phyloP scores from a whole-genome alignment of 257 asterid genomes.

The Solanum paucissectum region DNA sequence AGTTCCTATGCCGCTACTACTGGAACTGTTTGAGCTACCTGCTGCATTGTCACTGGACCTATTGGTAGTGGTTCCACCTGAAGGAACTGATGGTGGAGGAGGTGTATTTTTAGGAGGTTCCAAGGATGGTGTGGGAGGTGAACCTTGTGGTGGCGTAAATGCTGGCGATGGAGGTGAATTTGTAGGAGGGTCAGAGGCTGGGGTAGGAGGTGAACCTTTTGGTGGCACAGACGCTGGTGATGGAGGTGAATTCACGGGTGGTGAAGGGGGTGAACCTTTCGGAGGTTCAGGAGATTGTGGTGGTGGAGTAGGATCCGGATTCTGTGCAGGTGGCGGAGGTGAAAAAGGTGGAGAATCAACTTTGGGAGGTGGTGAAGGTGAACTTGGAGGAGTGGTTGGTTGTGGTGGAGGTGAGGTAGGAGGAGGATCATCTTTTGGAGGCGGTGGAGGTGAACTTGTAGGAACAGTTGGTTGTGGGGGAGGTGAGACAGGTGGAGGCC shows the following conservation, averaged over 20 bases:
- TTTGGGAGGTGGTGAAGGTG: constrained; percentile 17
- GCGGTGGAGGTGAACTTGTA: constrained; percentile 18
- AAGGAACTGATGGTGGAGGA: constrained; percentile 30
- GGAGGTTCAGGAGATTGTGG: constrained; percentile 26
- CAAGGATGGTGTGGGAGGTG: constrained; percentile 4
- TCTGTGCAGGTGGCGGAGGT: constrained; percentile 25
- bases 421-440: constrained; percentile 9
- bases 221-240: constrained; percentile 27
- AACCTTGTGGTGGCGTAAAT: constrained; percentile 5
- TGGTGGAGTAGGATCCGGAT: constrained; percentile 9
- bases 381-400: constrained; percentile 2
- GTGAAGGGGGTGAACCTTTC: constrained; percentile 26
- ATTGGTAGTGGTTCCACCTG: constrained; percentile 23
- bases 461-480: constrained; percentile 27
- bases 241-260: constrained; percentile 22
- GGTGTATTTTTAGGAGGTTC: constrained; percentile 26
- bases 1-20: constrained; percentile 38
- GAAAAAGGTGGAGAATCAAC: constrained; percentile 16
- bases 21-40: constrained; percentile 20
- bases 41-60: constrained; percentile 20
- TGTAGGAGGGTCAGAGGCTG: constrained; percentile 13
- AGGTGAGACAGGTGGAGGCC: not conserved
- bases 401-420: constrained; percentile 16
- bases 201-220: constrained; percentile 36
- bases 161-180: constrained; percentile 7